Base-by-base conservation (phyloP, 164 flowering plant genomes). In the Dillenia turbinata region DNA sequence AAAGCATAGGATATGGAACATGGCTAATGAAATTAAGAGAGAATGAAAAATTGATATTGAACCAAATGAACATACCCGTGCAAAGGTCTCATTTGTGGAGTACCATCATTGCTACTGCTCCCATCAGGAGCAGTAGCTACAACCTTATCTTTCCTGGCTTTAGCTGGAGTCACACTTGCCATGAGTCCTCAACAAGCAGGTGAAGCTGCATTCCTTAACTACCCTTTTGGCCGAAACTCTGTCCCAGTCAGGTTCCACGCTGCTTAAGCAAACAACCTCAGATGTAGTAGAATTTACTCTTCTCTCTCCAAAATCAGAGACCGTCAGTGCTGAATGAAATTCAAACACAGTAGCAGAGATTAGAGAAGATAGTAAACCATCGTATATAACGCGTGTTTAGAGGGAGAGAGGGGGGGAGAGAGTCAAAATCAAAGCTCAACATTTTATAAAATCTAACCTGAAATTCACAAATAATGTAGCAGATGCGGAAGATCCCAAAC, bases 31-130 rank as follows among this genome's bases (percentile, higher is more conserved):
- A 53, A 60, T 16, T 16, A 13, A 24, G 48, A 44, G 10, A 47
- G 22, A 8, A 40, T 51, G 9, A 50, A 14, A 22, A 54, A 8
- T 11, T 5, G 40, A 54, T 19, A 8, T 13, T 40, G 19, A 50
- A 46, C 2, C 48, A 59, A 16, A 24, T 24, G 8, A 57, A 46
- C n/a, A 40, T 85, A 89, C 96, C 96, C 93, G 53, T 81, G 83
- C 40, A 71, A 67, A 62, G 87, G 74, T 56, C 86, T 82, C 52
- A 66, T 63, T 70, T 70, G 83, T 63, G 67, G 85, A 54, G 66
- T 47, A 50, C 80, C 71, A 53, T 69, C 75, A 24, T 52, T 71
- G 57, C 60, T 48, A 24, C 56, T 71, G 57, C 60, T 48, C 61
- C 81, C 83, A 10, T 69, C 68, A 45, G 40, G n/a, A 33, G 76